phyloP scores from a whole-genome alignment of 2,329 filamentous ascomycete species.

The Penicillium sp. region DNA sequence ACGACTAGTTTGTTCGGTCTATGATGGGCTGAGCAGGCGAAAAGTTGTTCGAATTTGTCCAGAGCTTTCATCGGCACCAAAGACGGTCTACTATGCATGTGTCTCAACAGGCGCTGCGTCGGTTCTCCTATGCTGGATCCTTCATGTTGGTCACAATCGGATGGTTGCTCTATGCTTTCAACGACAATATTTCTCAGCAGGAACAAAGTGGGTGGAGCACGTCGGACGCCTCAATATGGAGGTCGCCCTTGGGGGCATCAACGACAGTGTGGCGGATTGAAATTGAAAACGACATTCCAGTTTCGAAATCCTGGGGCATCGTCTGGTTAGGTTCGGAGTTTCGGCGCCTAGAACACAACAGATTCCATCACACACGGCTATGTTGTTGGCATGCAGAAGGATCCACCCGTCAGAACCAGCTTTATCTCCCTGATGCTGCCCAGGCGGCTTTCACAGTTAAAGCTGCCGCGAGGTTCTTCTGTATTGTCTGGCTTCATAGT shows the following conservation, averaged over 20 bases:
- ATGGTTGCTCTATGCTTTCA: conserved; percentile 54
- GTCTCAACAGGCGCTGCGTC: conserved; percentile 48
- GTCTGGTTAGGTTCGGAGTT: conserved; percentile 22
- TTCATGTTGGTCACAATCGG: conserved; percentile 65
- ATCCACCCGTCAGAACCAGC: conserved; percentile 62
- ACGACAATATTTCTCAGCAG: conserved; percentile 39
- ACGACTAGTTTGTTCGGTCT: conserved; percentile 62
- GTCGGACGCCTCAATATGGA: conserved; percentile 51
- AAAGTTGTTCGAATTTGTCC: conserved; percentile 47
- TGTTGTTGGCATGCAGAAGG: conserved; percentile 26
- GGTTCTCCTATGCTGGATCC: conserved; percentile 57
- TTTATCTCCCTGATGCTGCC: conserved; percentile 26
- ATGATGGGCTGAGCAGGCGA: conserved; percentile 35
- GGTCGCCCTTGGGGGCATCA: conserved; percentile 53
- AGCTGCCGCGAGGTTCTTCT: conserved; percentile 58
- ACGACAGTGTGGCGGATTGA: conserved; percentile 21
- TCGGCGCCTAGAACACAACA: conserved; percentile 39
- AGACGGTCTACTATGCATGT: conserved; percentile 50
- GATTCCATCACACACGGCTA: conserved; percentile 51
- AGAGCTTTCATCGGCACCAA: conserved; percentile 46
- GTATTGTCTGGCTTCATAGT: conserved; percentile 44
- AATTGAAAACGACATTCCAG: conserved; percentile 14
- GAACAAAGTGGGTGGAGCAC: conserved; percentile 54
- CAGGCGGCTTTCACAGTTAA: conserved; percentile 31
- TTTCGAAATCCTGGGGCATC: conserved; percentile 24